A percentile compares a stretch with the other conserved stretches of the same genome.
phyloP scores from a whole-genome alignment of 352 stramenopile species.

The Globisporangium mamillatum region DNA sequence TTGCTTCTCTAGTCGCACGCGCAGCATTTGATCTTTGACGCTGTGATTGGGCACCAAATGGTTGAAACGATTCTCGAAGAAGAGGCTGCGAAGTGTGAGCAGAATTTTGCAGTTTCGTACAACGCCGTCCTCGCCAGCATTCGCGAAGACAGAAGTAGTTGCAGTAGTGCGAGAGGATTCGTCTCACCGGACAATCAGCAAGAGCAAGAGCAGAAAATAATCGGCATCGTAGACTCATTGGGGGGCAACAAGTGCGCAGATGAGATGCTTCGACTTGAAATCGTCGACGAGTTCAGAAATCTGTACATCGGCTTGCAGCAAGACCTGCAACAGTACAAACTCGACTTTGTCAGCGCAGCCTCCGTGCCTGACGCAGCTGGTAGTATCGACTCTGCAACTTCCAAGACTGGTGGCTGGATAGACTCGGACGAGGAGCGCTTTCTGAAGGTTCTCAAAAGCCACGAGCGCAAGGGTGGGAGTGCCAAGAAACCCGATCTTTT shows the following conservation, averaged over 20 bases:
- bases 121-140: slow-evolving; percentile 30
- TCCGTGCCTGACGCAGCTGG: slow-evolving; percentile 31
- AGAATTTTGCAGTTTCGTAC: slow-evolving; percentile 35
- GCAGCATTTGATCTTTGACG: slow-evolving; percentile 62
- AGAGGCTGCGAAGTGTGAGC: slow-evolving; percentile 38
- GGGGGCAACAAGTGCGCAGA: slow-evolving; percentile 24
- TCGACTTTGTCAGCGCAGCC: slow-evolving; percentile 35
- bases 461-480: slow-evolving; percentile 28
- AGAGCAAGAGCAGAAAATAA: slow-evolving; percentile 23
- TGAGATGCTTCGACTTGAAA: slow-evolving; percentile 51
- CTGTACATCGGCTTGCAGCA: slow-evolving; percentile 22
- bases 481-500: slow-evolving; percentile 50
- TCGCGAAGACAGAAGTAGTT: slow-evolving; percentile 1
- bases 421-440: slow-evolving; percentile 58
- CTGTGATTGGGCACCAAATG: slow-evolving; percentile 69
- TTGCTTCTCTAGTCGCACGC: slow-evolving; percentile 23
- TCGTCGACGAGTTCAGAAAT: slow-evolving; percentile 29
- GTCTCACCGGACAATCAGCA: slow-evolving; percentile 6
- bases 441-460: slow-evolving; percentile 47
- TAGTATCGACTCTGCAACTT: slow-evolving; percentile 31
- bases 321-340: slow-evolving; percentile 36
- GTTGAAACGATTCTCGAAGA: slow-evolving; percentile 57
- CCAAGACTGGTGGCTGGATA: slow-evolving; percentile 43
- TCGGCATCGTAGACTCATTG: slow-evolving; percentile 16
- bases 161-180: background rate